Evolutionary conservation across 805 yeast genomes (phyloP), one percentile per base, ranked within the genome.

Genomic region (Priceomyces medius): DNA sequence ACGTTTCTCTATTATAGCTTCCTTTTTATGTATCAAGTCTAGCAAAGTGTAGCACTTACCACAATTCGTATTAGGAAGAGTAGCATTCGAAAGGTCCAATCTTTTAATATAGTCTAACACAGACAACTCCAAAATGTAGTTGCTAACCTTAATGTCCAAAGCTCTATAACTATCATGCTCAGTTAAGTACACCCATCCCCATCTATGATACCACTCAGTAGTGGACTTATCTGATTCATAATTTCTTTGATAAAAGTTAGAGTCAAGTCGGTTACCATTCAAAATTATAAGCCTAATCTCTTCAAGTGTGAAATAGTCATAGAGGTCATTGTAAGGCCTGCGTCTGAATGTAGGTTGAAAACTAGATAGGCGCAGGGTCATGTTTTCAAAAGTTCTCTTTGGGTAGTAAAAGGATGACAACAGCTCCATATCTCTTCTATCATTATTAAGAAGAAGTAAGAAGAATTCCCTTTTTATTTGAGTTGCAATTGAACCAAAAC

Each of bases 401-500:
- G 14, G 31, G 8, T 16, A 21, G 9, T 21, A 21, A 9, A 21
- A 21, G 6, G 24, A 21, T 7, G 29, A 8, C 10, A 26, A 20
- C 8, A 26, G 12, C 5, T 12, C 14, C 14, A n/a, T 26, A 4
- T 35, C 36, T 27, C 35, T 35, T 18, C 31, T 43, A 20, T 38
- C 36, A 35, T 50, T 48, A 2, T 31, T 38, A 9, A 44, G 20
- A 23, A 39, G 34, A 24, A 37, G 20, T 12, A 29, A 26, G 38
- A 38, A 51, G 42, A 51, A 51, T 8, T 47, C 45, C 27, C 49
- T 37, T 29, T 43, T 49, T 12, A 51, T 35, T 33, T 49, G 51
- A 13, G 41, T 45, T 7, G 53, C 45, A 37, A 51, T 39, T 7
- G 46, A 38, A 1, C 55, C 55, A 40, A 41, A 51, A 37, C 53